A percentile compares a stretch with the other conserved stretches of the same genome.
Conservation (phyloP, 805 yeast species). For the Nakazawaea wickerhamii region DNA sequence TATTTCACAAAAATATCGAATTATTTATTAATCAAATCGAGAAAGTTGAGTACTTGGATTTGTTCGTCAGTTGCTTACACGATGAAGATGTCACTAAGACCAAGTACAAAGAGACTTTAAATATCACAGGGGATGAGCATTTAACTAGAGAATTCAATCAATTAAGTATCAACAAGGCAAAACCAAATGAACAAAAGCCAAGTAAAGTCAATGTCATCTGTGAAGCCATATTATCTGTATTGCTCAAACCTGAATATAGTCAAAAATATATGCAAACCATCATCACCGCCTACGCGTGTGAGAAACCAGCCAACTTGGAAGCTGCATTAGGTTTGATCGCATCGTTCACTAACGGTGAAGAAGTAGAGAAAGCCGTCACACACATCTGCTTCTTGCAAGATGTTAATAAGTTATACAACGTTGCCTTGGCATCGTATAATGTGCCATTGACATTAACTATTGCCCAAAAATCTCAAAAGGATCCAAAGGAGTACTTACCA, state of each 20-base stretch:
- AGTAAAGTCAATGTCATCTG: conserved; percentile 72
- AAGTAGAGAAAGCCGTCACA: conserved; percentile 58
- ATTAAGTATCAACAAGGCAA: background rate
- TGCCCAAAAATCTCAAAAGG: conserved; percentile 96
- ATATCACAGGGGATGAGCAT: conserved; percentile 20
- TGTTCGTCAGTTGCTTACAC: conserved; percentile 79
- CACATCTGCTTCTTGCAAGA: conserved; percentile 90
- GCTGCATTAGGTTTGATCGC: conserved; percentile 68
- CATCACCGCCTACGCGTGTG: conserved; percentile 89
- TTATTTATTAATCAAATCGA: conserved; percentile 65
- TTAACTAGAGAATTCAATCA: conserved; percentile 5
- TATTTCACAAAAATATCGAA: conserved; percentile 60
- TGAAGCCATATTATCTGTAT: conserved; percentile 55
- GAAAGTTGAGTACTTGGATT: conserved; percentile 70
- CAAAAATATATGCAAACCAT: conserved; percentile 65
- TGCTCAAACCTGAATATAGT: conserved; percentile 46
- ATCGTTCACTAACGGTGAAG: conserved; percentile 38
- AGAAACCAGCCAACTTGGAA: conserved; percentile 77
- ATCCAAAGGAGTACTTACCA: conserved; percentile 94
- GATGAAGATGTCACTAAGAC: conserved; percentile 83
- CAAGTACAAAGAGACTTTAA: conserved; percentile 72
- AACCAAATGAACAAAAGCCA: conserved; percentile 1
- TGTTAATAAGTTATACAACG: conserved; percentile 73
- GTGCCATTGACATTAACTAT: conserved; percentile 72
- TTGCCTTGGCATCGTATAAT: conserved; percentile 78